Evolutionary conservation across 192 early-diverging fungal species (phyloP), one percentile per base, ranked within the genome.

Genomic region (Ambispora gerdemannii): DNA sequence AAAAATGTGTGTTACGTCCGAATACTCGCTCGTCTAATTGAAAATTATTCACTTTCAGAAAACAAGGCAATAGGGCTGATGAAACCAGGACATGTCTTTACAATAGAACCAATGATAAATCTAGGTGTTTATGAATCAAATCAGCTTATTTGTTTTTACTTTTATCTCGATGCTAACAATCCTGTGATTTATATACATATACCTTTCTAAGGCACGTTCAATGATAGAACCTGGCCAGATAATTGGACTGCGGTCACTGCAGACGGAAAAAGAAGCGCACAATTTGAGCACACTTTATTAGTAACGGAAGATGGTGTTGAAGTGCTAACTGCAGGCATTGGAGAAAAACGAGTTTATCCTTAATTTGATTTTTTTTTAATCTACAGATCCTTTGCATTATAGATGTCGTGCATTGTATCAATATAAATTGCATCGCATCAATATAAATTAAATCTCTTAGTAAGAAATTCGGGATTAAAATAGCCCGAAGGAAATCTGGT

Each of bases 81-180:
- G 90, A 96, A 96, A 80, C 81, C 91, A 24, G 97, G 97, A 28
- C 94, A 98, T 71, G 83, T 87, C 50, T 99, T 99, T 72, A 99
- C 97, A 13, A 99, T 99, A 62, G 97, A 99, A 78, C 97, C 95
- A n/a, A 98, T 98, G 95, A 98, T 99, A 80, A 92, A 90, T 69
- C 93, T 92, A 67, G 95, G 95, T 56, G 50, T n/a, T 33, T 69
- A 22, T 27, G 0, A 49, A n/a, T n/a, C n/a, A 4, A 17, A 67
- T 50, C 30, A 75, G 13, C n/a, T 11, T 17, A 63, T 4, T 24
- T 24, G 19, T 47, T 63, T 15, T 15, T 43, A 67, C 25, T n/a
- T n/a, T 27, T 33, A 0, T 28, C 51, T 19, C 4, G 19, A 13
- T 15, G 3, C 17, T 25, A 49, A 50, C n/a, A n/a, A 15, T 50